These are phyloP conservation scores for Symmetrospora coprosmae DNA, from an alignment of 768 basidiomycete genomes.

Conservation along the genomic window DNA sequence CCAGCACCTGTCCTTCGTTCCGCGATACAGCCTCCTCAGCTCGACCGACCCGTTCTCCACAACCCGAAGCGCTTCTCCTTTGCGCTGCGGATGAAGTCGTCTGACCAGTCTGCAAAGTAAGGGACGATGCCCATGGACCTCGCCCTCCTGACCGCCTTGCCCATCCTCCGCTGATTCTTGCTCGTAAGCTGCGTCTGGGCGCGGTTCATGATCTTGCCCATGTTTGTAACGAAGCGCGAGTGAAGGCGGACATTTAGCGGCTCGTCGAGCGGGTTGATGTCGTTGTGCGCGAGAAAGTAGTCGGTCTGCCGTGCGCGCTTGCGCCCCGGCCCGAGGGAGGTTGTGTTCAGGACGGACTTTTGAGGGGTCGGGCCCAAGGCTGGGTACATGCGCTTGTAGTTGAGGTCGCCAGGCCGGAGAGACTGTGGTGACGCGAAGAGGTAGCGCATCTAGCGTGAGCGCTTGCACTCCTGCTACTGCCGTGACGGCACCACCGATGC, in stretches of 20 bases:
- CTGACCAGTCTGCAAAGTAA: constrained; percentile 17
- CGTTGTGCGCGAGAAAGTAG: constrained; percentile 4
- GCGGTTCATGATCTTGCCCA: constrained; percentile 68
- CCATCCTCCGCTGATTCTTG: constrained; percentile 61
- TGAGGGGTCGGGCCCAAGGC: too few species aligned
- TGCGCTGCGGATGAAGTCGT: not conserved
- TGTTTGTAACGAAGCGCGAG: constrained; percentile 49
- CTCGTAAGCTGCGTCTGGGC: constrained; percentile 57
- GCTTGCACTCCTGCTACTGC: too few species aligned
- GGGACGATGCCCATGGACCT: constrained; percentile 60
- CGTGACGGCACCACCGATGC: too few species aligned
- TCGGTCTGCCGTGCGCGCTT: not conserved
- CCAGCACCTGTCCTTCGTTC: too few species aligned
- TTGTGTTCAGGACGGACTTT: not conserved
- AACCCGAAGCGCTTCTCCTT: not conserved
- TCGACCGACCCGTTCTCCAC: not conserved
- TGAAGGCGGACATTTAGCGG: constrained; percentile 47
- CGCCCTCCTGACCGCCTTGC: constrained; percentile 72
- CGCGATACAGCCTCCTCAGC: too few species aligned
- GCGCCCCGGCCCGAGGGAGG: not conserved
- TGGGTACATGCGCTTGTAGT: constrained; percentile 6
- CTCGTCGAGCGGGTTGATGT: constrained; percentile 7
- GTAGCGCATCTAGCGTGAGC: too few species aligned
- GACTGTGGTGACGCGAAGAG: constrained; percentile 8
- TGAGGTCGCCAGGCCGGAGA: constrained; percentile 1